Evolutionary conservation across 225 moss, liverwort and hornwort species (phyloP).

Genomic region (Thuidium tamariscinum): DNA sequence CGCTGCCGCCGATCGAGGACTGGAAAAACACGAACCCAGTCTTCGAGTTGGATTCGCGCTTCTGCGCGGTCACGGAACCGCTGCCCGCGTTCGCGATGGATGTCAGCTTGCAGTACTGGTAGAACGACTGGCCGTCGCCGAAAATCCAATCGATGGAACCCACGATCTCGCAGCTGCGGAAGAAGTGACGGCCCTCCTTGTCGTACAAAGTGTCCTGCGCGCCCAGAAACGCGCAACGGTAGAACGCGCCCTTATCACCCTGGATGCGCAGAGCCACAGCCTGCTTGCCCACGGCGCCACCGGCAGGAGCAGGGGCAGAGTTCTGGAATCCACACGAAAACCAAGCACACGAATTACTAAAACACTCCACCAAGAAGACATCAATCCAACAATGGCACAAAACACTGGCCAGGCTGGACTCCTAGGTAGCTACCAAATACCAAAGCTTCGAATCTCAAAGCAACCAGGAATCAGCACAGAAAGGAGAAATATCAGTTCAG

Average conservation of each 20-base stretch:
- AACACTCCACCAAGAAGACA: too few relatives aligned
- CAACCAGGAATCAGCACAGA: background rate
- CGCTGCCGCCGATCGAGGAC: background rate
- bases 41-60: background rate
- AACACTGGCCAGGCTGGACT: too few relatives aligned
- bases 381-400: too few relatives aligned
- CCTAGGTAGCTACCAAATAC: too few relatives aligned
- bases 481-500: background rate
- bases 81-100: conserved; percentile 1
- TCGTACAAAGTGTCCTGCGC: conserved; percentile 77
- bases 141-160: conserved; percentile 81
- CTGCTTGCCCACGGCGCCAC: conserved; percentile 56
- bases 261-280: conserved; percentile 53
- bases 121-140: conserved; percentile 52
- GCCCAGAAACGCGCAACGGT: conserved; percentile 40
- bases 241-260: conserved; percentile 60
- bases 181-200: conserved; percentile 64
- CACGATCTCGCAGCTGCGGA: conserved; percentile 42
- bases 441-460: too few relatives aligned
- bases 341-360: too few relatives aligned
- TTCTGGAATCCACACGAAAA: conserved; percentile 12
- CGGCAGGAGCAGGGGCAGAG: conserved; percentile 44
- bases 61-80: conserved; percentile 23
- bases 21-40: conserved; percentile 12
- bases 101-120: conserved; percentile 9